phyloP scores from a whole-genome alignment of 306 rosid species.

The Alnus glutinosa region DNA sequence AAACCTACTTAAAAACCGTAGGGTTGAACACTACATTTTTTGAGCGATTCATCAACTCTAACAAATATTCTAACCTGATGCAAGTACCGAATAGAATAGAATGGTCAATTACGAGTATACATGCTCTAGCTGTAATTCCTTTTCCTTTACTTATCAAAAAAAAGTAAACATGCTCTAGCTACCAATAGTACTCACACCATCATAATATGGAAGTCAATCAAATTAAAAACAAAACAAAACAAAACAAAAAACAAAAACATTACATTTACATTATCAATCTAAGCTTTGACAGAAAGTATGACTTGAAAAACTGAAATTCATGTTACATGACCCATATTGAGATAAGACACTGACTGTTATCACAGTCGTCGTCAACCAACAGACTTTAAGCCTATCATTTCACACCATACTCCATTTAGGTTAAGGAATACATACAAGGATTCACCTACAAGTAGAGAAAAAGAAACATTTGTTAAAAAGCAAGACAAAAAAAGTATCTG shows the following conservation, averaged over 20 bases:
- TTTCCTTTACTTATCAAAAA: too few relatives aligned
- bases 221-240: too few relatives aligned
- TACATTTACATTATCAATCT: too few relatives aligned
- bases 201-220: background rate
- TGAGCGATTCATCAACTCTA: too few relatives aligned
- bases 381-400: background rate
- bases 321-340: background rate
- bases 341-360: background rate
- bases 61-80: too few relatives aligned
- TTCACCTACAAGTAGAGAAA: background rate
- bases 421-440: background rate
- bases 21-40: background rate
- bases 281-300: background rate
- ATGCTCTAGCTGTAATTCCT: background rate
- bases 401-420: background rate
- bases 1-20: background rate
- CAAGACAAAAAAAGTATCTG: background rate
- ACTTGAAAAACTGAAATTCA: background rate
- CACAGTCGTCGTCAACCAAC: background rate
- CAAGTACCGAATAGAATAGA: too few relatives aligned
- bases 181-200: background rate
- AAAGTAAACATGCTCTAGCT: background rate
- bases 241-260: too few relatives aligned
- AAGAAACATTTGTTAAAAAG: background rate
- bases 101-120: too few relatives aligned